Base-by-base conservation (phyloP, 345 rosid genomes). In the Eucalyptus shirleyi region DNA sequence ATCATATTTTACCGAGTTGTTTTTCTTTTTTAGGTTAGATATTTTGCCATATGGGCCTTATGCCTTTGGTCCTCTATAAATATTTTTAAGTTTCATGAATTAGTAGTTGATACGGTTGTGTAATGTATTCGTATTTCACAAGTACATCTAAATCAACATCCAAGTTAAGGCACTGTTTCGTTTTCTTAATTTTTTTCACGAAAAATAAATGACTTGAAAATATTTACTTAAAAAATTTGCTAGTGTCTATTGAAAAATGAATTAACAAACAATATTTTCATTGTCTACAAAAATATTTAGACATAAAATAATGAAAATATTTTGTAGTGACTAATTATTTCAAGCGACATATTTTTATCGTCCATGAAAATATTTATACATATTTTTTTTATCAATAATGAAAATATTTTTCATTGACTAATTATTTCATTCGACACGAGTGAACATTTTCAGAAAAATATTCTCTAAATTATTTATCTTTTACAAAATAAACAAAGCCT, bases 261-360 rank as follows among this genome's bases (percentile, higher is more conserved):
- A 13, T 60, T 28, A 60, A 28, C 3, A 28, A 59, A 59, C 3
- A 26, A 59, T 59, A 59, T 59, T 59, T 26, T 59, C 7, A 59
- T 26, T 59, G 7, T 59, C 56, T 53, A 53, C 3, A 0, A 56
- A 56, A 56, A 56, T 56, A 56, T 56, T 56, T 56, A 56, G 62
- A 56, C 28, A 24, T 56, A 56, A 21, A 56, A 56, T 56, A 23
- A 56, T 56, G 62, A 56, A 56, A 23, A 56, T 23, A 56, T 23
- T 56, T 56, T 24, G 28, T 56, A 24, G 12, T 56, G 28, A 56
- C 28, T 4, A 56, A 56, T 56, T 56, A 56, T 23, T 56, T 56
- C 12, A 56, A 56, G 13, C 0, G 13, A 56, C 4, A 56, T 24
- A 56, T 24, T 56, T 9, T 56, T 24, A 56, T 56, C 1, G 0